Evolutionary conservation across 2,329 filamentous ascomycete species (phyloP), one percentile per base, ranked within the genome.

Genomic region (Epichloe scottii): DNA sequence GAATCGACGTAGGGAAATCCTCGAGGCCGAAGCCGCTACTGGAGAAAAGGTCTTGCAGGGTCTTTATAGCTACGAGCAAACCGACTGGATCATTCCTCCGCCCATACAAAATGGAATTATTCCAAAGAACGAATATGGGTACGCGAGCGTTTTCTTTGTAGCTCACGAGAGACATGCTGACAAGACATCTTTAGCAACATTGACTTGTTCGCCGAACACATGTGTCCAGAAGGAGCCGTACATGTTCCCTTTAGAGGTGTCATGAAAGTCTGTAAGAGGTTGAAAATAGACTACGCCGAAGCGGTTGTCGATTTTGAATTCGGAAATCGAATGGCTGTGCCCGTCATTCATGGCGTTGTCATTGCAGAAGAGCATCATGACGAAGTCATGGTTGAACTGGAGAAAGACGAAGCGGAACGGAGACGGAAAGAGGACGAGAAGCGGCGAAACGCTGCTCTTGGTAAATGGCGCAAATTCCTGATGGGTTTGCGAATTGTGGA

Each of bases 281-380:
- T 98, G 0, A 81, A 81, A 4, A 85, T 97, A 38, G 89, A 96
- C 62, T 94, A 84, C 59, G 93, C 93, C 0, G 93, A 97, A 67
- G 93, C 93, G 1, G 93, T 95, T 2, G 90, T 90, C 0, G 93
- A 89, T 1, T 98, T 98, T 63, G 93, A 98, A 63, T 98, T 97
- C 64, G 91, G 91, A 0, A 85, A 93, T 59, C 85, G 93, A 54
- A 90, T 93, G 76, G 93, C 93, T 5, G 89, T 97, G 1, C 93
- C 93, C 0, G 82, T 96, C 0, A 85, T 97, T 30, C 85, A 87
- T 50, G 93, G 91, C 0, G 89, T 96, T 0, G 89, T 98, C 0
- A 79, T 96, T 2, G 88, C 91, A 0, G 78, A 82, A 55, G 90
- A 95, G 66, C 77, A 95, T 57, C 79, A 87, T 54, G 80, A 83